Evolutionary conservation across 768 basidiomycete species (phyloP), one percentile per base, ranked within the genome.

Genomic region (Mycena amicta): DNA sequence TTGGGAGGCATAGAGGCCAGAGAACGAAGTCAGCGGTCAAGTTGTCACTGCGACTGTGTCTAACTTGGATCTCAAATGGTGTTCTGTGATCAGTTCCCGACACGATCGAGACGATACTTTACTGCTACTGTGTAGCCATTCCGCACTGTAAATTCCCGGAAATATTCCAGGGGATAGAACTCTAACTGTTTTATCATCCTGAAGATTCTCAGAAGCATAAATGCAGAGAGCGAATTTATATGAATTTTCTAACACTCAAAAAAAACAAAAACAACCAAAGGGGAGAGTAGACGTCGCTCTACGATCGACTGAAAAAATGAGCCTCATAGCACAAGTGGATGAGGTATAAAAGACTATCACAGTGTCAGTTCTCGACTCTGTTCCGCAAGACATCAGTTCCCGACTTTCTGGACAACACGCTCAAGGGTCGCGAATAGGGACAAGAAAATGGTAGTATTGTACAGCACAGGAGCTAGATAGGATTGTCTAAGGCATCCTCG

Each of bases 71-170:
- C 29, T 30, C 30, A 30, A 51, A 51, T 23, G 29, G 20, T 51
- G 50, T 28, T 30, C 50, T 51, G 2, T 3, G 31, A 51, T 51
- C 50, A 51, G 50, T 51, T 51, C 50, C n/a, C 50, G 50, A 51
- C 50, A 13, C 30, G 26, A 51, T 5, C 20, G 30, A 31, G 20
- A 51, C 50, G 31, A 51, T 30, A 28, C 31, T 51, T 4, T 31
- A 20, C 26, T 30, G 26, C 25, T 51, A 20, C 27, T 31, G 11
- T 51, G n/a, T 31, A 16, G 20, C 31, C 25, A 51, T 29, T n/a
- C 27, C 26, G 50, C 30, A n/a, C n/a, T n/a, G n/a, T n/a, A 51
- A 51, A 51, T 28, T 51, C 18, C 18, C 20, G 50, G 20, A 51
- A 51, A 29, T 51, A 51, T 51, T 51, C 22, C 20, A n/a, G 50